Base-by-base conservation (phyloP, 495 filamentous ascomycete species). In the Pyrenula aspistea region DNA sequence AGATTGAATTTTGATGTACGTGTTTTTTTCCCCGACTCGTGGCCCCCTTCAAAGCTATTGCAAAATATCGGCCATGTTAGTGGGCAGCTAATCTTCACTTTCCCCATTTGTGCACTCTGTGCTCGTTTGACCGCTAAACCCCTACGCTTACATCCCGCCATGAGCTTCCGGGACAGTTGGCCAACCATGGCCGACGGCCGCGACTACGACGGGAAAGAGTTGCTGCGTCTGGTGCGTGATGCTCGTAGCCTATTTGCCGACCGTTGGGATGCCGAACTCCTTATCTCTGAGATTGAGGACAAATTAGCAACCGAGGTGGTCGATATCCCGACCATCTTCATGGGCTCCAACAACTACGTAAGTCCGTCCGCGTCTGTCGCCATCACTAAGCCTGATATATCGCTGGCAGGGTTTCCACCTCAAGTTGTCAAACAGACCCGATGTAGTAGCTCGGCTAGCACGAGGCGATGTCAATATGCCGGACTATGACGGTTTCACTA, bases 401-500 rank as follows among this genome's bases (percentile, higher is more conserved):
- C 22, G 51, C 56, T 15, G 21, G 42, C 25, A 62, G 63, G 63
- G 65, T 25, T 58, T 68, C 42, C 57, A 62, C 25, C 49, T 63
- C 49, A 63, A 62, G 53, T 51, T 64, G 15, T 63, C 62, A n/a
- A 64, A 63, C 60, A 4, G 63, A 55, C 55, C 47, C 12, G 65
- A 67, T 36, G 58, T 70, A 36, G 31, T 70, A 22, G 67, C 60
- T 25, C 65, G 63, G 57, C 53, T 70, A 23, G 56, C 64, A 48
- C 65, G 63, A 25, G 58, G 36, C 55, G 65, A 67, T n/a, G n/a
- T 69, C 59, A 71, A 71, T 31, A 66, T 65, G 67, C 65, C 61
- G 55, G 31, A 62, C 24, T 68, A 55, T 59, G 56, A 68, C 53
- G 56, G 59, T 57, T 59, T 64, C 49, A 51, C 62, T 54, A 57